Evolutionary conservation across 306 rosid genomes (phyloP).

Genomic region (Glycyrrhiza uralensis): DNA sequence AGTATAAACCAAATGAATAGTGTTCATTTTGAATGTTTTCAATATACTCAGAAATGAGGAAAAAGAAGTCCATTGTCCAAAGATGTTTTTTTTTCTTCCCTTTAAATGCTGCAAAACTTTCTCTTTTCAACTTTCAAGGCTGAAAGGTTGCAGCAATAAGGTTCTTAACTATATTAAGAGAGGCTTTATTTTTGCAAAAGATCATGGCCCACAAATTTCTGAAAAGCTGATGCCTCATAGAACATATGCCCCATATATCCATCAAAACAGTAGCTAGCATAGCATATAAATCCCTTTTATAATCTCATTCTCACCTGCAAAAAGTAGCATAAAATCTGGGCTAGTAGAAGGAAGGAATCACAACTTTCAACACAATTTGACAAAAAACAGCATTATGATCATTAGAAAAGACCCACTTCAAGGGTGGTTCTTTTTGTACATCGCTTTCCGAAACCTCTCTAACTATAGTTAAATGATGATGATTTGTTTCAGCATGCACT

Average conservation of each 20-base stretch:
- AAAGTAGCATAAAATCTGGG: slow-evolving; percentile 22
- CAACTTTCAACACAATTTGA: background rate
- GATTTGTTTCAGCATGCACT: slow-evolving; percentile 46
- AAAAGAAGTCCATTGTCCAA: background rate
- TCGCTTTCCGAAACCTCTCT: slow-evolving; percentile 10
- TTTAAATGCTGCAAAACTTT: background rate
- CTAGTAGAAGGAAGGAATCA: slow-evolving; percentile 23
- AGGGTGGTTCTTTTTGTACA: background rate
- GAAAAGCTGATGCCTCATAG: background rate
- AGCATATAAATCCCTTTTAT: slow-evolving; percentile 26
- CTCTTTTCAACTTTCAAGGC: background rate
- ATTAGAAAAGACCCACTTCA: slow-evolving; percentile 10
- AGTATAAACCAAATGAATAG: background rate
- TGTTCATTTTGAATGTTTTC: background rate
- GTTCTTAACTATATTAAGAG: background rate
- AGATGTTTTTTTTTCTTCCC: background rate
- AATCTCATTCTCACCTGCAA: slow-evolving; percentile 30
- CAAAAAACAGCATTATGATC: background rate
- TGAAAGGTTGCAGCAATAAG: background rate
- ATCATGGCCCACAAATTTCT: slow-evolving; percentile 22
- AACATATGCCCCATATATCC: slow-evolving; percentile 25
- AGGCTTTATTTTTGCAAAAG: slow-evolving; percentile 2
- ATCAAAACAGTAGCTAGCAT: slow-evolving; percentile 24
- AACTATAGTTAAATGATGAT: background rate
- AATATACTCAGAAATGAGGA: background rate